Percentiles rank a stretch among this genome's conserved stretches.
phyloP scores from a whole-genome alignment of 129 eudicot species.

The Gnaphalium uliginosum region DNA sequence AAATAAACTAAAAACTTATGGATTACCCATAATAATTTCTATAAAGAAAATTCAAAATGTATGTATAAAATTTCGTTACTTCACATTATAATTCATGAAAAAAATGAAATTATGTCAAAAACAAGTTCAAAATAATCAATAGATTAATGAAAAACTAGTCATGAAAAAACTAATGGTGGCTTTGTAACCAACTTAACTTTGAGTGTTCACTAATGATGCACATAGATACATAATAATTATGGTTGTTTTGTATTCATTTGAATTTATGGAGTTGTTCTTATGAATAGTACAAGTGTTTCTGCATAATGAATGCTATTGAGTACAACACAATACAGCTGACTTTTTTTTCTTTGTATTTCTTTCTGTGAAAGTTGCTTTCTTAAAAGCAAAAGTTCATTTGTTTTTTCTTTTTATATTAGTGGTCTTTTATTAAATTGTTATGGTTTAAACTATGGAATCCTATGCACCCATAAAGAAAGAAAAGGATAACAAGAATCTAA shows the following conservation, averaged over 20 bases:
- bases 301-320: slow-evolving; percentile 20
- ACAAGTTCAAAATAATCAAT: too few relatives aligned
- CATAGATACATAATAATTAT: slow-evolving; percentile 10
- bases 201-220: too few relatives aligned
- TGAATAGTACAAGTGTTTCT: slow-evolving; percentile 33
- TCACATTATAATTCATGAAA: too few relatives aligned
- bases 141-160: too few relatives aligned
- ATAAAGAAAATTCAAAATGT: too few relatives aligned
- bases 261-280: not conserved
- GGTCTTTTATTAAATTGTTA: slow-evolving; percentile 18
- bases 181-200: not conserved
- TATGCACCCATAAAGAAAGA: slow-evolving; percentile 35
- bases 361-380: slow-evolving; percentile 43
- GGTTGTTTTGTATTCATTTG: slow-evolving; percentile 7
- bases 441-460: slow-evolving; percentile 33
- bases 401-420: slow-evolving; percentile 26
- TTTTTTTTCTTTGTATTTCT: slow-evolving; percentile 28
- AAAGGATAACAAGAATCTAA: slow-evolving; percentile 29
- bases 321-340: slow-evolving; percentile 42
- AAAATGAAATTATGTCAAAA: too few relatives aligned
- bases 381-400: slow-evolving; percentile 24
- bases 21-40: not conserved
- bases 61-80: too few relatives aligned
- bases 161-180: too few relatives aligned
- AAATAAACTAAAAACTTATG: not conserved